Percentiles rank a stretch among this genome's conserved stretches.
These are phyloP conservation scores for Pichia membranifaciens DNA, from an alignment of 805 yeast genomes.

Conservation along the genomic window DNA sequence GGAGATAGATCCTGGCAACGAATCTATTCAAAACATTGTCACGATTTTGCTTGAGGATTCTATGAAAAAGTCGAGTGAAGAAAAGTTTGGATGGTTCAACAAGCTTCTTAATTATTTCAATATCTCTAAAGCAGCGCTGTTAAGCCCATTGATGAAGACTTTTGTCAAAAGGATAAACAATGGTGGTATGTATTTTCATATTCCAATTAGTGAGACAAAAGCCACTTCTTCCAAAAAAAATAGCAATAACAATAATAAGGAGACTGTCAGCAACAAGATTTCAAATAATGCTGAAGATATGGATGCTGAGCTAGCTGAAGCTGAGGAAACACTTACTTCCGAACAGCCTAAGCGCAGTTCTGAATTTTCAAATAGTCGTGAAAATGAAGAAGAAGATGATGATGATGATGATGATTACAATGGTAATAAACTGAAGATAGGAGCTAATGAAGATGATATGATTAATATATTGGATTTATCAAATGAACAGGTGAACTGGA, in stretches of 20 bases:
- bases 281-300: slow-evolving; percentile 21
- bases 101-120: slow-evolving; percentile 25
- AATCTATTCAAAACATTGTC: slow-evolving; percentile 19
- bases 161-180: slow-evolving; percentile 28
- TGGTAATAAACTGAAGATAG: background rate
- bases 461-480: slow-evolving; percentile 30
- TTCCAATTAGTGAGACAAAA: slow-evolving; percentile 7
- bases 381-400: slow-evolving; percentile 6
- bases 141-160: slow-evolving; percentile 19
- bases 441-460: background rate
- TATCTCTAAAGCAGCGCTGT: slow-evolving; percentile 21
- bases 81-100: slow-evolving; percentile 26
- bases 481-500: slow-evolving; percentile 55
- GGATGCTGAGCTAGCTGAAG: slow-evolving; percentile 19
- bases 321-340: slow-evolving; percentile 11
- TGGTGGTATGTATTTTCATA: slow-evolving; percentile 27
- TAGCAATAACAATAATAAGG: background rate
- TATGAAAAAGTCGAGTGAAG: slow-evolving; percentile 11
- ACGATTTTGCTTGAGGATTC: slow-evolving; percentile 20
- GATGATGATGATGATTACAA: slow-evolving; percentile 11
- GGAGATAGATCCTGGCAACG: slow-evolving; percentile 24
- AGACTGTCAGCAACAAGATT: slow-evolving; percentile 1
- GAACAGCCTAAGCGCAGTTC: slow-evolving; percentile 8
- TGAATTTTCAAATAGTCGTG: background rate
- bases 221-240: background rate